These are phyloP conservation scores for Aegilops sharonensis DNA, from an alignment of 176 grass and related monocot genomes.

Conservation along the genomic window DNA sequence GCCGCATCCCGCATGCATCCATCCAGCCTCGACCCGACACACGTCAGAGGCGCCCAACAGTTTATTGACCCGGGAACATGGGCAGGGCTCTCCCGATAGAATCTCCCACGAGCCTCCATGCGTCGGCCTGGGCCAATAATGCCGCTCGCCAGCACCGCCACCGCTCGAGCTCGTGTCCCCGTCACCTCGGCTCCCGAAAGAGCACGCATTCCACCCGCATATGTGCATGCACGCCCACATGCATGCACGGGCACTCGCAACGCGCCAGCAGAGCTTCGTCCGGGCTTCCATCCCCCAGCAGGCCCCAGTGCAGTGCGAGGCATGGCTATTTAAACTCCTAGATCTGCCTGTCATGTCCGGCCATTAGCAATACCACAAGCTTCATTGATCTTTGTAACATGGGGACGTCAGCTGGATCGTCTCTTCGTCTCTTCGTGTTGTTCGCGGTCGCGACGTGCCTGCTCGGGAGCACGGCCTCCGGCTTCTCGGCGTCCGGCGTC, in stretches of 20 bases:
- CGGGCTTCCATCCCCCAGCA: too few relatives aligned
- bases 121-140: conserved; percentile 20
- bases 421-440: background rate
- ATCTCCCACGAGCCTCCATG: conserved; percentile 37
- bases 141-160: background rate
- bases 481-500: conserved; percentile 37
- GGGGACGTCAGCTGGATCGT: background rate
- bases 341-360: background rate
- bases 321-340: background rate
- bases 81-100: background rate
- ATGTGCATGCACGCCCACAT: background rate
- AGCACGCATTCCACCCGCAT: background rate
- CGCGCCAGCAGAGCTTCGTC: background rate
- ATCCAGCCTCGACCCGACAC: conserved; percentile 5
- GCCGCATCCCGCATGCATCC: conserved; percentile 1
- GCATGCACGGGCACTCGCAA: background rate
- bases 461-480: background rate
- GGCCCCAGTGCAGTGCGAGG: background rate
- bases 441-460: conserved; percentile 5
- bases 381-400: background rate
- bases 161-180: conserved; percentile 3
- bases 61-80: conserved; percentile 46
- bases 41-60: conserved; percentile 21
- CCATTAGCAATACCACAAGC: background rate
- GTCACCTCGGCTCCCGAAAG: conserved; percentile 3